phyloP scores from a whole-genome alignment of 805 yeast species.

The Cyberlindnera xishuangbannaensis region DNA sequence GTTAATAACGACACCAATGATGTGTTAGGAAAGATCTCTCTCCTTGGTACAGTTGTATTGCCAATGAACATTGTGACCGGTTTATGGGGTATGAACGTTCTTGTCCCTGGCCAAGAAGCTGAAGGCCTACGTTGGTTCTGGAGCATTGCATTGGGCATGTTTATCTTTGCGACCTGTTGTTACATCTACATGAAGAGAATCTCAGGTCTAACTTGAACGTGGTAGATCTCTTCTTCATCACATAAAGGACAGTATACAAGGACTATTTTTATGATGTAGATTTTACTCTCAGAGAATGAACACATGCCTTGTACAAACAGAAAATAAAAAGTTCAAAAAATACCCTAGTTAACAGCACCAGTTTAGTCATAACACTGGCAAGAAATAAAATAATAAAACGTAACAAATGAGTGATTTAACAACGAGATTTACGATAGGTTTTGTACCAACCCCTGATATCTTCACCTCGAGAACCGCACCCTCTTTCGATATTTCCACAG shows the following conservation, averaged over 20 bases:
- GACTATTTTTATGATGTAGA: too few species aligned
- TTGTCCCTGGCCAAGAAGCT: slow-evolving; percentile 84
- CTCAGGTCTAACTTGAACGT: slow-evolving; percentile 26
- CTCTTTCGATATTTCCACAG: slow-evolving; percentile 14
- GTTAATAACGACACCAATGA: slow-evolving; percentile 97
- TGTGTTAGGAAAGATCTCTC: slow-evolving; percentile 87
- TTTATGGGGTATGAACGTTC: slow-evolving; percentile 97
- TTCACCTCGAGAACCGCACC: slow-evolving; percentile 22
- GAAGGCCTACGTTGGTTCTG: slow-evolving; percentile 63
- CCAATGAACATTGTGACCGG: slow-evolving; percentile 97
- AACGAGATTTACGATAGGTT: slow-evolving; percentile 1
- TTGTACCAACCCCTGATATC: slow-evolving; percentile 26
- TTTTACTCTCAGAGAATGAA: too few species aligned
- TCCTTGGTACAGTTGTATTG: slow-evolving; percentile 88
- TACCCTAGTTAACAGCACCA: too few species aligned
- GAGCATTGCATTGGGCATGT: slow-evolving; percentile 42
- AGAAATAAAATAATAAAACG: neutral
- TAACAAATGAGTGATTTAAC: neutral
- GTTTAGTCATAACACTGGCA: too few species aligned
- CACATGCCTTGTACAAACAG: too few species aligned
- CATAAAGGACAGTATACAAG: too few species aligned
- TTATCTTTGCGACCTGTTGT: slow-evolving; percentile 39
- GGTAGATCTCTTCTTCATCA: neutral
- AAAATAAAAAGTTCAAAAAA: too few species aligned
- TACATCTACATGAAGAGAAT: slow-evolving; percentile 44